Base-by-base conservation (phyloP, 208 protist genomes). In the Giardia duodenalis region DNA sequence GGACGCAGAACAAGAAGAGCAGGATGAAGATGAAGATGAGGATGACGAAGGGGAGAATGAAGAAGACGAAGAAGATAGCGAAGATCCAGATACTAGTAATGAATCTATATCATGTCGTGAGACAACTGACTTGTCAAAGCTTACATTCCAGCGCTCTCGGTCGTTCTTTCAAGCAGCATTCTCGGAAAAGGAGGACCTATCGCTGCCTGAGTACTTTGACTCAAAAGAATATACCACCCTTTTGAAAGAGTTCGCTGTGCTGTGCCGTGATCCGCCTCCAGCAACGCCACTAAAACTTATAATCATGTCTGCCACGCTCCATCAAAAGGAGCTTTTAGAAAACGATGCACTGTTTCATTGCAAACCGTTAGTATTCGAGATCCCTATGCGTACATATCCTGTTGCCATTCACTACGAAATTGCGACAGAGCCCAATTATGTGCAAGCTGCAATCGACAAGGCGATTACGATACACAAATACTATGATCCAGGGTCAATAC, bases 221-320 rank as follows among this genome's bases (percentile, higher is more conserved):
- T n/a, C n/a, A n/a, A n/a, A n/a, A n/a, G 57, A 76, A 76, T 76
- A 39, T 30, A 39, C 57, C 10, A 76, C 10, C 30, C 57, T 10
- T 39, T 10, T 76, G 10, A 10, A 39, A 10, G 57, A 10, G 30
- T 76, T 76, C 30, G 30, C 30, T 10, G 19, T 39, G 30, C 57
- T 39, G 19, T 76, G 10, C 19, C 57, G 57, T 76, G 19, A 39
- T 10, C 10, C 19, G 57, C 57, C 4, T 45, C 4, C 4, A 45
- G 42, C 44, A n/a, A 89, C 86, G 4, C 86, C 86, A 89, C 86
- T 89, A n/a, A 89, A 89, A 45, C 86, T 89, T 4, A 89, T 89
- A n/a, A 89, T 89, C 42, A 89, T 89, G 86, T 89, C 86, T n/a
- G 86, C 86, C 4, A 89, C 86, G 4, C 42, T 89, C 4, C 30